phyloP scores from a whole-genome alignment of 345 rosid genomes.

The Erodium maritimum region DNA sequence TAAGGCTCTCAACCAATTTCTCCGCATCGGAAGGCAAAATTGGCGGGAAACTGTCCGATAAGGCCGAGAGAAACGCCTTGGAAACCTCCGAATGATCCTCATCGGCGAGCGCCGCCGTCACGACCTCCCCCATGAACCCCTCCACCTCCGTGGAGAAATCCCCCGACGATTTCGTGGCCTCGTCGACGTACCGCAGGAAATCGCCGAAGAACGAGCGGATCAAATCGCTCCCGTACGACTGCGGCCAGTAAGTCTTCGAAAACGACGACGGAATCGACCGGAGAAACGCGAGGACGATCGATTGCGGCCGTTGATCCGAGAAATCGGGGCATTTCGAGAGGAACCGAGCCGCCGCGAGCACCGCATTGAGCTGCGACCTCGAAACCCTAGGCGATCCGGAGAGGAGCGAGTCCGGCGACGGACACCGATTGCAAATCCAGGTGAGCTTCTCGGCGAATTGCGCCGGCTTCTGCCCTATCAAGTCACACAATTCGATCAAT shows the following conservation, averaged over 20 bases:
- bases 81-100: constrained; percentile 35
- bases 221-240: constrained; percentile 40
- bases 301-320: constrained; percentile 45
- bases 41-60: constrained; percentile 61
- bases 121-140: constrained; percentile 52
- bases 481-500: constrained; percentile 74
- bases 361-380: constrained; percentile 81
- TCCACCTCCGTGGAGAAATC: constrained; percentile 66
- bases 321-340: constrained; percentile 43
- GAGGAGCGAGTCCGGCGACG: constrained; percentile 52
- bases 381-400: constrained; percentile 69
- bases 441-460: constrained; percentile 71
- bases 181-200: constrained; percentile 48
- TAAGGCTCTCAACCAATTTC: constrained; percentile 43
- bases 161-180: constrained; percentile 34
- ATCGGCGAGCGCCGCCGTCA: constrained; percentile 29
- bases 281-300: constrained; percentile 52
- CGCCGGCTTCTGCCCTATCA: constrained; percentile 56
- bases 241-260: constrained; percentile 78
- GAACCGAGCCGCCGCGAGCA: constrained; percentile 66
- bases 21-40: constrained; percentile 57
- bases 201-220: constrained; percentile 54
- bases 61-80: constrained; percentile 57
- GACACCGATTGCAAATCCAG: constrained; percentile 89
- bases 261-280: constrained; percentile 66